These are phyloP conservation scores for Syncephalastrum racemosum DNA, from an alignment of 371 early-diverging fungal species.

Conservation along the genomic window DNA sequence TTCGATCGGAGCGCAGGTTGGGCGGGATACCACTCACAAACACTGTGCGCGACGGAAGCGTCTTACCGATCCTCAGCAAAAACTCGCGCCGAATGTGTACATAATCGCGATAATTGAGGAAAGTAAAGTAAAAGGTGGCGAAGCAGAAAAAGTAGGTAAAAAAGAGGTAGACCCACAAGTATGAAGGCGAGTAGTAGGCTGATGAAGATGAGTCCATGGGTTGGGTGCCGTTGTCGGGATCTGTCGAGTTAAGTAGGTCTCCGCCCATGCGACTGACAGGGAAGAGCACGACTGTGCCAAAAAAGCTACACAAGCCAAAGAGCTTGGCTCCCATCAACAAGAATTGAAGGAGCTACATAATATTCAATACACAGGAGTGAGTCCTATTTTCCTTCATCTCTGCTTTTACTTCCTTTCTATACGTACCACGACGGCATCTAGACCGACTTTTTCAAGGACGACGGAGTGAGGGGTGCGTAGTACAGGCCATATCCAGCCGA, in stretches of 20 bases:
- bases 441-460: constrained; percentile 61
- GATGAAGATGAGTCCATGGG: neutral
- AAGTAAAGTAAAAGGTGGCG: constrained; percentile 58
- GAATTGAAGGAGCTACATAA: constrained; percentile 50
- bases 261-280: constrained; percentile 53
- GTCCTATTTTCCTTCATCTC: neutral
- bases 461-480: constrained; percentile 54
- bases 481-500: constrained; percentile 65
- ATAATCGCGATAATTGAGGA: constrained; percentile 61
- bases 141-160: constrained; percentile 67
- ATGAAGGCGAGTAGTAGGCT: constrained; percentile 28
- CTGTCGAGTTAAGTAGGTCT: constrained; percentile 28
- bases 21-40: constrained; percentile 63
- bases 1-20: constrained; percentile 46
- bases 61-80: constrained; percentile 47
- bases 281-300: constrained; percentile 45
- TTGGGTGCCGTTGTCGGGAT: constrained; percentile 8
- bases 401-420: neutral
- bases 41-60: constrained; percentile 56
- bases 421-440: constrained; percentile 66
- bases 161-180: constrained; percentile 56
- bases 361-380: neutral
- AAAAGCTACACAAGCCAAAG: constrained; percentile 50
- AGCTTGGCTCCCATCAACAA: constrained; percentile 51
- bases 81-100: constrained; percentile 55